These are phyloP conservation scores for Xerocomellus amylosporus DNA, from an alignment of 768 basidiomycete species.

Conservation along the genomic window DNA sequence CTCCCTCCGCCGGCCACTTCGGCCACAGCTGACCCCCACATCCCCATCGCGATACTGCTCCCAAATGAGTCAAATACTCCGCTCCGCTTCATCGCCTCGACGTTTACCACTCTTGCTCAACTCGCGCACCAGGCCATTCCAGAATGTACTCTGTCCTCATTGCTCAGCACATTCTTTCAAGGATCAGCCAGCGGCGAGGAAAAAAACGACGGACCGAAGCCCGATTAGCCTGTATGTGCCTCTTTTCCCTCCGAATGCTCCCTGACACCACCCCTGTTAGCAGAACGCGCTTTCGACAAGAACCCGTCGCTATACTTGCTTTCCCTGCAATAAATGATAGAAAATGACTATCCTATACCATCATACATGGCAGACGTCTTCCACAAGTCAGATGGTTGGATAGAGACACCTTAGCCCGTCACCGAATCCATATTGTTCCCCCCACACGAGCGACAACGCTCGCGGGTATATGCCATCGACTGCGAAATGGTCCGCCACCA, in stretches of 20 bases:
- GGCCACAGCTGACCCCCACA: conserved; percentile 53
- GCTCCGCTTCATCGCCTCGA: conserved; percentile 68
- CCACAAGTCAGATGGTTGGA: conserved; percentile 67
- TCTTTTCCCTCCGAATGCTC: neutral
- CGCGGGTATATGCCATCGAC: conserved; percentile 80
- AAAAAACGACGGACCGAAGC: conserved; percentile 61
- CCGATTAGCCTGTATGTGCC: conserved; percentile 35
- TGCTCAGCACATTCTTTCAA: conserved; percentile 65
- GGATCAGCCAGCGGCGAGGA: conserved; percentile 71
- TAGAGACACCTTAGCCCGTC: conserved; percentile 66
- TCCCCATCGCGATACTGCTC: no score
- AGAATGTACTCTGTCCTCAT: conserved; percentile 53
- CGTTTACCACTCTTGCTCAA: conserved; percentile 92
- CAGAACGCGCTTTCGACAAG: no score
- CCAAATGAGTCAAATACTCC: conserved; percentile 30
- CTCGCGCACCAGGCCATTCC: conserved; percentile 84
- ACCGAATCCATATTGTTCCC: conserved; percentile 32
- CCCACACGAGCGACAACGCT: conserved; percentile 31
- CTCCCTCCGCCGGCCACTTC: conserved; percentile 46
- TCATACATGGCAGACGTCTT: conserved; percentile 77
- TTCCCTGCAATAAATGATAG: conserved; percentile 82
- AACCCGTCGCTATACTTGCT: conserved; percentile 72
- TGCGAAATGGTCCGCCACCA: conserved; percentile 86
- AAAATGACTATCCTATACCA: conserved; percentile 90
- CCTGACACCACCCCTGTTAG: conserved; percentile 27